Base-by-base conservation (phyloP, 108 stramenopile genomes). In the Cylindrotheca closterium region DNA sequence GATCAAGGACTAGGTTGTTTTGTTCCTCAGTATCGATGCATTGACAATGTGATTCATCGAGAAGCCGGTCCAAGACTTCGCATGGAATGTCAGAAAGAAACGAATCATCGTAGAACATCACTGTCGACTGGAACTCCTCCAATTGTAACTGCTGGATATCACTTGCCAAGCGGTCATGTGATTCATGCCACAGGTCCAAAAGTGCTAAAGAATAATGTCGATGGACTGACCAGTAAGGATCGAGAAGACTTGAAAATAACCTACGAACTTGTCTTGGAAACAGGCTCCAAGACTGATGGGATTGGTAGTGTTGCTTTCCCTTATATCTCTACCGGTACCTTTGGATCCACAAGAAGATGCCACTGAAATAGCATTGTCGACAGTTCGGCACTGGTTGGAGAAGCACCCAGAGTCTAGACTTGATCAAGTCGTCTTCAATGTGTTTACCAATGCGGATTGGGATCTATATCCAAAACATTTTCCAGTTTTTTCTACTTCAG, bases 151-250 rank as follows among this genome's bases (percentile, higher is more conserved):
- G 29, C 22, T 31, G 68, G 30, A 4, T 69, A 21, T 24, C 18
- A 25, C 24, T 30, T 69, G 22, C 68, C 68, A 12, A 69, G 68
- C 33, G n/a, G 34, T 17, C 8, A 52, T 24, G 68, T 69, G 12
- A 61, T 69, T 51, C 68, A 69, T 51, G 60, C 48, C 15, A 69
- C 68, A 17, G 68, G 68, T 15, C 68, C 68, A 31, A 59, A 69
- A 24, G 50, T 69, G 1, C 18, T 5, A 2, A 12, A 52, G 26
- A 49, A 24, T 34, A n/a, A n/a, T n/a, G n/a, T n/a, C n/a, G n/a
- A n/a, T n/a, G 31, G 24, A 33, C 22, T 28, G 23, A 24, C 54
- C 17, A 30, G 15, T 2, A 10, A 24, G 27, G 53, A 65, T 19
- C 18, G 51, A 23, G 17, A 17, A 3, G 2, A 58, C 15, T 5